These are phyloP conservation scores for Fagus sylvatica DNA, from an alignment of 306 rosid species.

Conservation along the genomic window DNA sequence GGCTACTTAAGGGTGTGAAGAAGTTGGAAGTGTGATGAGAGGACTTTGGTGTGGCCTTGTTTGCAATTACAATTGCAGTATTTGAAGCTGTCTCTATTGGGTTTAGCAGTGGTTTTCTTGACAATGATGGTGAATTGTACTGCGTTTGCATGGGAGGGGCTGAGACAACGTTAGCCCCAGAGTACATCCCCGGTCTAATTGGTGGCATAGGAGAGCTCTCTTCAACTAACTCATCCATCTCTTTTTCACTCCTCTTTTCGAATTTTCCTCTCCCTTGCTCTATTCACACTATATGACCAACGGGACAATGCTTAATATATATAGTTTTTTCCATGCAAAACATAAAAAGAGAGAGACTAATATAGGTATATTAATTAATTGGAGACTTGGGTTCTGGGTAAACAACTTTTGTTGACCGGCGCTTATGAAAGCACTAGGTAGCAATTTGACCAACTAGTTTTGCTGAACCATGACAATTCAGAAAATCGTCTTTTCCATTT, in stretches of 20 bases:
- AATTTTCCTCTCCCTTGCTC: background rate
- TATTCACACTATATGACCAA: background rate
- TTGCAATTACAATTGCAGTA: background rate
- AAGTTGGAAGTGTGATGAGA: constrained; percentile 41
- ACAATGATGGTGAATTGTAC: constrained; percentile 38
- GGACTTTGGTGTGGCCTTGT: constrained; percentile 14
- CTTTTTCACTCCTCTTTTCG: background rate
- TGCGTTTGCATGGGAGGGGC: constrained; percentile 31
- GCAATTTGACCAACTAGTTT: background rate
- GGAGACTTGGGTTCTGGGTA: background rate
- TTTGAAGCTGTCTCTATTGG: background rate
- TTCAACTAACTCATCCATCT: constrained; percentile 4
- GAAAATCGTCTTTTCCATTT: background rate
- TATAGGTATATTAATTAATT: background rate
- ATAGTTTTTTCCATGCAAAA: background rate
- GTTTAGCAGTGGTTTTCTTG: constrained; percentile 38
- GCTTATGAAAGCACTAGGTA: background rate
- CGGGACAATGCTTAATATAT: background rate
- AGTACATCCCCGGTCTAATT: background rate
- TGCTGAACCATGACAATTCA: background rate
- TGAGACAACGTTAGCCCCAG: background rate
- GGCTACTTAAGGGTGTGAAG: constrained; percentile 41
- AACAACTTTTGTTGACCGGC: constrained; percentile 3
- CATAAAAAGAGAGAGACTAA: background rate
- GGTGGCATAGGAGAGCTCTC: background rate